Percentiles rank a stretch among this genome's conserved stretches.
Evolutionary conservation across 305 asterid genomes (phyloP).

Genomic region (Fraxinus xanthoxyloides): DNA sequence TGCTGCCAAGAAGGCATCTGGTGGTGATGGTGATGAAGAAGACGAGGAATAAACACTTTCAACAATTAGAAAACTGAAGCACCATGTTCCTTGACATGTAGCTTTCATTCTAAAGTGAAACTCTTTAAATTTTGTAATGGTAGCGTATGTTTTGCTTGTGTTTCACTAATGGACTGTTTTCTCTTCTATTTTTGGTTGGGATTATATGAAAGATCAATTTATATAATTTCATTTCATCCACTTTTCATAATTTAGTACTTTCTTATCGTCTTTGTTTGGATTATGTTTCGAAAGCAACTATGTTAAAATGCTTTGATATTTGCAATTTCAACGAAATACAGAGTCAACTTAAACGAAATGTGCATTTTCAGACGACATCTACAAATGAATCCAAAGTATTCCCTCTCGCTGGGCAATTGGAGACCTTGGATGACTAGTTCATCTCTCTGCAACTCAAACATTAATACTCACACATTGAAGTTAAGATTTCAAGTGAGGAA

Average conservation of each 20-base stretch:
- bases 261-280: not conserved
- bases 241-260: not conserved
- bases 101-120: not conserved
- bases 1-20: conserved; percentile 43
- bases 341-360: no score
- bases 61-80: not conserved
- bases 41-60: conserved; percentile 31
- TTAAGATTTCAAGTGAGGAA: no score
- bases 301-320: no score
- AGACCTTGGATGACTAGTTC: no score
- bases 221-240: not conserved
- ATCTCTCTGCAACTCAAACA: no score
- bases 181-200: not conserved
- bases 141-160: not conserved
- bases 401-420: no score
- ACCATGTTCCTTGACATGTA: not conserved
- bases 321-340: no score
- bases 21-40: conserved; percentile 39
- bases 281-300: not conserved
- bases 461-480: no score
- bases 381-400: no score
- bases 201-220: not conserved
- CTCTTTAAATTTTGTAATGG: not conserved
- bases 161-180: not conserved
- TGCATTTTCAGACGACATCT: no score